Conservation (phyloP, 176 grass and related monocot genomes). For the Oryza rufipogon region DNA sequence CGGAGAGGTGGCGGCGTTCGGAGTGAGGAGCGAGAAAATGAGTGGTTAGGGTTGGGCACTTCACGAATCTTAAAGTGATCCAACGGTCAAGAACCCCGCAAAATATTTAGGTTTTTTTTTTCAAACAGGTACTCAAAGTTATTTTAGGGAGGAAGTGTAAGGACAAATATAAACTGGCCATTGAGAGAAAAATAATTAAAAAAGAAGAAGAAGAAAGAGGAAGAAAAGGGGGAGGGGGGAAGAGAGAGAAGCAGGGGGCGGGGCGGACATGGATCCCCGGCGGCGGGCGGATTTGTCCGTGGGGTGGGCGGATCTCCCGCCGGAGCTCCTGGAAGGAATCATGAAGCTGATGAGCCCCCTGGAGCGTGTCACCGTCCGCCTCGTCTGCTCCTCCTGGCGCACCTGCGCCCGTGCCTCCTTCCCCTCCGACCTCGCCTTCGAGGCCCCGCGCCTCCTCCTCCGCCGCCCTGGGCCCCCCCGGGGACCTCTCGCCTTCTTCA, state of each 20-base stretch:
- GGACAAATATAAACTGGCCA: no score
- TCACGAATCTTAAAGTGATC: no score
- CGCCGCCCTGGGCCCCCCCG: neutral
- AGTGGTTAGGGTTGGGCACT: no score
- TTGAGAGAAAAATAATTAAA: no score
- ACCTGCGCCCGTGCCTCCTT: slow-evolving; percentile 30
- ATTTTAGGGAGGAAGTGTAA: no score
- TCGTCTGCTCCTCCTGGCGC: slow-evolving; percentile 48
- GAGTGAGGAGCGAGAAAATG: no score
- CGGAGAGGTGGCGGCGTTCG: no score
- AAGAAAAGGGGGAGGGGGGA: neutral
- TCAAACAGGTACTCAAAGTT: no score
- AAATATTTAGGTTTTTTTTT: no score
- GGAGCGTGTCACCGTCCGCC: slow-evolving; percentile 31
- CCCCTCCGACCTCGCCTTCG: slow-evolving; percentile 40
- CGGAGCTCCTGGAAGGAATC: slow-evolving; percentile 47
- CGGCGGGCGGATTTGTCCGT: neutral
- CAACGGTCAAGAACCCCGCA: no score
- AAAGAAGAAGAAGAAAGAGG: no score
- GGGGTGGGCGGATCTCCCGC: slow-evolving; percentile 25
- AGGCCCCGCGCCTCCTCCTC: slow-evolving; percentile 45
- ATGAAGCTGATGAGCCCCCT: neutral
- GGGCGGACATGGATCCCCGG: neutral
- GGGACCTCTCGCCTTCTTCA: slow-evolving; percentile 45
- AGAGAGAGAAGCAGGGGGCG: neutral